Evolutionary conservation across 1,284 basidiomycete genomes (phyloP).

Genomic region (Wolfiporia cocos): DNA sequence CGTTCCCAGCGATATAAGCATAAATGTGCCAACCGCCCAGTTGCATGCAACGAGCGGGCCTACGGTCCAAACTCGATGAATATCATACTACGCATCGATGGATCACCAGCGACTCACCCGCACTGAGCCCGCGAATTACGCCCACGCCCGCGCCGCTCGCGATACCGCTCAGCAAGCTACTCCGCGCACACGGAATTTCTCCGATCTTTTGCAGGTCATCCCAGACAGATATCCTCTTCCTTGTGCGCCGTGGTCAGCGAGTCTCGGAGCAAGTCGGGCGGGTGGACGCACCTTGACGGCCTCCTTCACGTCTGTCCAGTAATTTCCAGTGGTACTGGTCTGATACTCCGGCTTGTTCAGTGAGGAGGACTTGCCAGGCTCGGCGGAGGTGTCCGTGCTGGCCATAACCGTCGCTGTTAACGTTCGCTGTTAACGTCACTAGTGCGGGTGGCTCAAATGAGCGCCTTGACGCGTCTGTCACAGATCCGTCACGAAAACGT

Average conservation of each 20-base stretch:
- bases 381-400: conserved; percentile 85
- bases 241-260: conserved; percentile 22
- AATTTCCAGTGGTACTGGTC: conserved; percentile 37
- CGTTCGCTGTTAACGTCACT: conserved; percentile 64
- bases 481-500: too few relatives aligned
- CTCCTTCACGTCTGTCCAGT: conserved; percentile 35
- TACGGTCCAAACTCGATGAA: too few relatives aligned
- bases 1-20: conserved; percentile 42
- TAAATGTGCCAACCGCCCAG: conserved; percentile 52
- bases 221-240: conserved; percentile 40
- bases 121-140: conserved; percentile 49
- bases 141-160: conserved; percentile 48
- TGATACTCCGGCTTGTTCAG: conserved; percentile 30
- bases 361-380: too few relatives aligned
- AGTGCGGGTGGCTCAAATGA: conserved; percentile 47
- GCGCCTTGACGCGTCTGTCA: conserved; percentile 2
- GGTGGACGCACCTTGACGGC: conserved; percentile 35
- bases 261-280: neutral
- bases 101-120: conserved; percentile 31
- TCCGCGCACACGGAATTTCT: conserved; percentile 59
- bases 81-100: neutral
- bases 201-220: conserved; percentile 42
- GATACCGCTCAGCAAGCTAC: conserved; percentile 46
- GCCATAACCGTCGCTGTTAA: conserved; percentile 56
- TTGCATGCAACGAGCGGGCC: conserved; percentile 42